Base-by-base conservation (phyloP, 1,284 basidiomycete species). In the Marasmius oreades region DNA sequence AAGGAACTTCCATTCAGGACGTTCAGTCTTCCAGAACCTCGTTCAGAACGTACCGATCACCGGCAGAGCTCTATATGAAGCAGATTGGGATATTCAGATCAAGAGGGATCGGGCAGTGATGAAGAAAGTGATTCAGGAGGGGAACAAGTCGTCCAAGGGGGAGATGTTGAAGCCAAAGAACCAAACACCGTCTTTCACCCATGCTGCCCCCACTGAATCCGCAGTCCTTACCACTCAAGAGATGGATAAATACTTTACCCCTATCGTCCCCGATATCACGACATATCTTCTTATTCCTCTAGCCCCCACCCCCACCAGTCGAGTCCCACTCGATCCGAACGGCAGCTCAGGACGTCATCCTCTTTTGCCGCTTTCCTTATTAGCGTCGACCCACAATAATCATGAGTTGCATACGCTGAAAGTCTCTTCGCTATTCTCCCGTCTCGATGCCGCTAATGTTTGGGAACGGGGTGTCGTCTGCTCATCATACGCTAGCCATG, bases 11-110 rank as follows among this genome's bases (percentile, higher is more conserved):
- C 82, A 81, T 26, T 81, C 85, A 3, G 78, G 76, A 6, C 80
- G 87, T 1, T 86, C 88, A 3, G 77, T 91, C 53, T 91, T 92
- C 76, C 84, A 90, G 68, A 84, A 86, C 64, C 67, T 92, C 26
- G 81, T 81, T 1, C 81, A 92, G 67, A 92, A 92, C 66, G 83
- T 90, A 1, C 89, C 89, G 6, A 70, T 92, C 20, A 77, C 81
- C 0, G 81, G 78, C 10, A 80, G 89, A 34, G 81, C 89, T 1
- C 72, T 91, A 36, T 84, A 80, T 67, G 85, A 91, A 68, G 82
- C 80, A 0, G 86, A 90, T 66, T 82, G 81, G 77, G 83, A 89
- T 51, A 45, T 82, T 20, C 78, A 81, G 61, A 67, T 72, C 63
- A 72, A 70, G 55, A 74, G 80, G 67, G 77, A 81, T 62, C 67